These are phyloP conservation scores for Populus davidiana DNA, from an alignment of 345 rosid species.

Conservation along the genomic window DNA sequence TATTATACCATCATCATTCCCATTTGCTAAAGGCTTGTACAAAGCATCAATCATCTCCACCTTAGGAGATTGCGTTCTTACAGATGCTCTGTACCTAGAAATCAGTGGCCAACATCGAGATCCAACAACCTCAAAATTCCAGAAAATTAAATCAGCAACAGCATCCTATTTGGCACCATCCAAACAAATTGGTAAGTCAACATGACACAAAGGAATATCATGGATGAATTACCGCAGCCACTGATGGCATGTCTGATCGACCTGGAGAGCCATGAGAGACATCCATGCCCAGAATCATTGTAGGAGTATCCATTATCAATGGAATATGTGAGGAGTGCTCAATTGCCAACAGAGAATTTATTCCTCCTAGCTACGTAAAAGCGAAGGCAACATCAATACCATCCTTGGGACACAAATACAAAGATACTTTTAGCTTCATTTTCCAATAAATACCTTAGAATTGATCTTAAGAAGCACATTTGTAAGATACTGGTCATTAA, in stretches of 20 bases:
- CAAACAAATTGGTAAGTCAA: not conserved
- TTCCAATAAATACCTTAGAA: constrained; percentile 55
- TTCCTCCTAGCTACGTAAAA: constrained; percentile 75
- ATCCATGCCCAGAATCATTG: constrained; percentile 95
- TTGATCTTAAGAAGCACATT: constrained; percentile 88
- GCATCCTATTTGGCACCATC: not conserved
- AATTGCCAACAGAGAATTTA: constrained; percentile 75
- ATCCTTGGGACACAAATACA: not conserved
- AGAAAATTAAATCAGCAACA: constrained; percentile 4
- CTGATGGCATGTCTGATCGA: constrained; percentile 63
- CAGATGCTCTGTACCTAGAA: constrained; percentile 87
- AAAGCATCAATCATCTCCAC: constrained; percentile 85
- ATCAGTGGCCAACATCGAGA: constrained; percentile 73
- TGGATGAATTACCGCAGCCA: constrained; percentile 62
- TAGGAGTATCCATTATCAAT: constrained; percentile 60
- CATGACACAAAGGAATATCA: not conserved
- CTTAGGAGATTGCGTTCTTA: constrained; percentile 78
- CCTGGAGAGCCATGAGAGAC: constrained; percentile 95
- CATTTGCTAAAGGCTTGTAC: constrained; percentile 56
- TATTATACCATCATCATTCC: constrained; percentile 73
- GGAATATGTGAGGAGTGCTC: constrained; percentile 54
- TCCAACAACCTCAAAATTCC: constrained; percentile 75
- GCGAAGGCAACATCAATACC: not conserved
- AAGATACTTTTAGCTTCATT: constrained; percentile 4
- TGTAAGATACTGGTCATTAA: constrained; percentile 78